Conservation (phyloP, 2,329 filamentous ascomycete species). For the Penicillium sp. region DNA sequence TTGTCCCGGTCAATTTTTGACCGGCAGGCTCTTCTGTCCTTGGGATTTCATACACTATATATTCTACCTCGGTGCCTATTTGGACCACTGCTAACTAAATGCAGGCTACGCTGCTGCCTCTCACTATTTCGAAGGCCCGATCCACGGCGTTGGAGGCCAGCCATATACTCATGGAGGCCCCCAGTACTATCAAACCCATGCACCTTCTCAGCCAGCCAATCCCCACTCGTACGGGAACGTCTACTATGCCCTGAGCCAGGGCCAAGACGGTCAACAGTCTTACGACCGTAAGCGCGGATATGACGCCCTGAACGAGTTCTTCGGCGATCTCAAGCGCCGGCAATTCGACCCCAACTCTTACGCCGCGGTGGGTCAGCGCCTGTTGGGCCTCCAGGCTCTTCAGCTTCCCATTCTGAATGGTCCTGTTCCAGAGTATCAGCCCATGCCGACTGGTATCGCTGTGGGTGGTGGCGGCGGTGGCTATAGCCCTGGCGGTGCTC, state of each 20-base stretch:
- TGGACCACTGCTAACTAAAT: slow-evolving; percentile 1
- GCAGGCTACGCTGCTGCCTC: slow-evolving; percentile 33
- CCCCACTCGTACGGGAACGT: slow-evolving; percentile 62
- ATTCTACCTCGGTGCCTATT: background rate
- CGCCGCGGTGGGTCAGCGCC: slow-evolving; percentile 79
- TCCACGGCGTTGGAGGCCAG: slow-evolving; percentile 44
- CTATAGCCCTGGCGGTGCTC: slow-evolving; percentile 53
- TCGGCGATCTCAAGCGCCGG: slow-evolving; percentile 85
- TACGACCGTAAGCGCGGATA: slow-evolving; percentile 80
- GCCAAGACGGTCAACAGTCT: slow-evolving; percentile 57
- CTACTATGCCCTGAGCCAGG: slow-evolving; percentile 68
- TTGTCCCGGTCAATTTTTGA: background rate
- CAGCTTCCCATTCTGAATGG: slow-evolving; percentile 57
- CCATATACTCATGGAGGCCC: slow-evolving; percentile 42
- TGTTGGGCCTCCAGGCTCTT: slow-evolving; percentile 72
- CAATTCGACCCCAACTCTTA: slow-evolving; percentile 88
- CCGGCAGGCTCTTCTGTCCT: background rate
- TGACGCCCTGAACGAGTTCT: slow-evolving; percentile 89
- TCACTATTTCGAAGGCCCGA: slow-evolving; percentile 55
- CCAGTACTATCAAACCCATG: slow-evolving; percentile 52
- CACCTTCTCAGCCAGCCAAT: slow-evolving; percentile 50
- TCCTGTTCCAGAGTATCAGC: slow-evolving; percentile 50
- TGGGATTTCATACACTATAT: background rate
- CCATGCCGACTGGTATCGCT: slow-evolving; percentile 50
- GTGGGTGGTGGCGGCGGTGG: slow-evolving; percentile 50